These are phyloP conservation scores for Rhizoclosmatium sp. DNA, from an alignment of 192 early-diverging fungal genomes.

Conservation along the genomic window DNA sequence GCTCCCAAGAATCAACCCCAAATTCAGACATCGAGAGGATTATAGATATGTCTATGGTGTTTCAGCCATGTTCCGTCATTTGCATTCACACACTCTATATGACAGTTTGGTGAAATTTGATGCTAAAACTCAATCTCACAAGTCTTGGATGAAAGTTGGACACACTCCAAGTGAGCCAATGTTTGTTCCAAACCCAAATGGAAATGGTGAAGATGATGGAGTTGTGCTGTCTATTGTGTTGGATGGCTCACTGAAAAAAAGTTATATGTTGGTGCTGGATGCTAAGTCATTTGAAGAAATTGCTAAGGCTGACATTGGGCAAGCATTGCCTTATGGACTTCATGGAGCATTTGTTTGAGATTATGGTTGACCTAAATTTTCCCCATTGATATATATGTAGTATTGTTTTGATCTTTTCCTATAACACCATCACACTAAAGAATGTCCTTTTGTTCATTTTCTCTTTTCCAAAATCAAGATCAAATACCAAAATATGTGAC, in stretches of 20 bases:
- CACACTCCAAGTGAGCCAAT: constrained; percentile 82
- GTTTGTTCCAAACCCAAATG: constrained; percentile 71
- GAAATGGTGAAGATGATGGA: constrained; percentile 75
- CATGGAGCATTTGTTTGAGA: constrained; percentile 49
- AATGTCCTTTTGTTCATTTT: too few species aligned
- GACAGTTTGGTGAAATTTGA: constrained; percentile 33
- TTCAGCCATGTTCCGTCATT: constrained; percentile 28
- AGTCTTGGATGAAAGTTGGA: constrained; percentile 59
- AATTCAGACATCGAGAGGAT: constrained; percentile 23
- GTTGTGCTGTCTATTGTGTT: constrained; percentile 78
- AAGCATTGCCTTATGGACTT: constrained; percentile 76
- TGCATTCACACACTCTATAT: constrained; percentile 46
- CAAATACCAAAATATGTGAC: too few species aligned
- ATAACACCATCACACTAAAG: neutral
- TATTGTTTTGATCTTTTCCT: neutral
- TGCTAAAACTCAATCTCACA: constrained; percentile 27
- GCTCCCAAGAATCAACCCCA: constrained; percentile 39
- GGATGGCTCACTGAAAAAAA: constrained; percentile 64
- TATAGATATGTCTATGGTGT: constrained; percentile 48
- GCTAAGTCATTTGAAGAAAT: constrained; percentile 71
- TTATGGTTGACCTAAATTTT: neutral
- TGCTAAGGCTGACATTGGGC: constrained; percentile 67
- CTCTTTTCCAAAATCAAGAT: too few species aligned
- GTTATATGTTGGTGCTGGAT: constrained; percentile 80
- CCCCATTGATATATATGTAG: neutral